Evolutionary conservation across 164 flowering plant species (phyloP).

Genomic region (Annona cherimola): DNA sequence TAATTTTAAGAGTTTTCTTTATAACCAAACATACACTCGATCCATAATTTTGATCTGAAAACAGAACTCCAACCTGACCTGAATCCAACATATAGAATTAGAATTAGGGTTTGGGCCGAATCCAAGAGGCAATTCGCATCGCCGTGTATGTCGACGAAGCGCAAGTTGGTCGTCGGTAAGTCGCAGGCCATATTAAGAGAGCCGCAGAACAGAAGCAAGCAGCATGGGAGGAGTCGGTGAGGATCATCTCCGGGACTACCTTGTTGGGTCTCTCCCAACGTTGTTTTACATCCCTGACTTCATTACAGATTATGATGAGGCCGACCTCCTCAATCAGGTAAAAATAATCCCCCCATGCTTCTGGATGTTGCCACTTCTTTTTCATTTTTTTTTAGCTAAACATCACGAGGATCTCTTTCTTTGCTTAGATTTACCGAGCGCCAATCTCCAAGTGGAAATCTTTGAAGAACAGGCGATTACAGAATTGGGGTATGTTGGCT

Average conservation of each 20-base stretch:
- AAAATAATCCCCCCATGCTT: background rate
- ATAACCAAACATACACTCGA: no score
- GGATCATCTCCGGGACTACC: slow-evolving; percentile 16
- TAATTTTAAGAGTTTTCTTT: no score
- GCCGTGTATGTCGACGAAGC: background rate
- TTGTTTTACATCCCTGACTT: slow-evolving; percentile 64
- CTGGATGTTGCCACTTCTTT: background rate
- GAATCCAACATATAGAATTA: no score
- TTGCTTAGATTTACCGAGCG: slow-evolving; percentile 50
- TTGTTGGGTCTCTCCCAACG: slow-evolving; percentile 59
- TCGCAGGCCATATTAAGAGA: background rate
- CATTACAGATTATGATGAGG: slow-evolving; percentile 45
- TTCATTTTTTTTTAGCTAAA: background rate
- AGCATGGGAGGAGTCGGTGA: slow-evolving; percentile 6
- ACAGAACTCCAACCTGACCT: no score
- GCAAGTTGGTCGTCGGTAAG: background rate
- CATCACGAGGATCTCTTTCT: background rate
- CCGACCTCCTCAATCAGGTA: slow-evolving; percentile 50
- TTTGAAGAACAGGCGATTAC: slow-evolving; percentile 76
- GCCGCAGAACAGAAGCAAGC: background rate
- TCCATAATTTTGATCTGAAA: no score
- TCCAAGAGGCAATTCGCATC: background rate
- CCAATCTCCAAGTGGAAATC: slow-evolving; percentile 79
- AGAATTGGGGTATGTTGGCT: slow-evolving; percentile 75
- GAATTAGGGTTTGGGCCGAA: no score